These are phyloP conservation scores for Ogataea paradorogensis DNA, from an alignment of 805 yeast species.

Conservation along the genomic window DNA sequence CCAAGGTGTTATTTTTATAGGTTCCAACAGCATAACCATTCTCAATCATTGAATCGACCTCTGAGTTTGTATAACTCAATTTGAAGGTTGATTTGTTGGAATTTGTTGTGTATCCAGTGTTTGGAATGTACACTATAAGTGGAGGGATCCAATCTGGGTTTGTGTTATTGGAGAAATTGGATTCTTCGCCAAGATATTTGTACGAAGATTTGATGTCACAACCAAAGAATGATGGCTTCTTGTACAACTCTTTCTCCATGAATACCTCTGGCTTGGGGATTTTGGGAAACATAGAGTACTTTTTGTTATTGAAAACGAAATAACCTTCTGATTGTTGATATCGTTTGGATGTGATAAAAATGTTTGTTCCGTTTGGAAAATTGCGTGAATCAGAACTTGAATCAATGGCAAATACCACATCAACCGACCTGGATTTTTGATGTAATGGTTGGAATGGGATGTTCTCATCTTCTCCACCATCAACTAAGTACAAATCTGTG, in stretches of 20 bases:
- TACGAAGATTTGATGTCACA: constrained; percentile 38
- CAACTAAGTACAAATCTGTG: constrained; percentile 26
- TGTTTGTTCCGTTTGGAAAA: constrained; percentile 59
- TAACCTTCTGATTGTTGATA: constrained; percentile 15
- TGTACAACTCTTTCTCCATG: constrained; percentile 20
- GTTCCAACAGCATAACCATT: constrained; percentile 56
- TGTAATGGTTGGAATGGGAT: constrained; percentile 46
- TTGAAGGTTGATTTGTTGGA: constrained; percentile 63
- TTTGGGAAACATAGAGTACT: constrained; percentile 33
- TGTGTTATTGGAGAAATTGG: constrained; percentile 6
- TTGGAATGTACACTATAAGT: constrained; percentile 50
- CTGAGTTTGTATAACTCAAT: constrained; percentile 44
- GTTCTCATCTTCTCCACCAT: constrained; percentile 51
- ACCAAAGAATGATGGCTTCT: constrained; percentile 40
- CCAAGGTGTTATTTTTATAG: constrained; percentile 37
- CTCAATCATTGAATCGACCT: constrained; percentile 42
- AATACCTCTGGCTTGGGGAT: constrained; percentile 34
- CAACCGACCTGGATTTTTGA: constrained; percentile 35
- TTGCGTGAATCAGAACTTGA: constrained; percentile 50
- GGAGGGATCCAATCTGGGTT: constrained; percentile 43
- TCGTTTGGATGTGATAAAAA: constrained; percentile 38
- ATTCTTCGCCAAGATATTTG: constrained; percentile 12
- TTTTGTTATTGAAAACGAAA: constrained; percentile 10
- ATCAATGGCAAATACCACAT: constrained; percentile 41
- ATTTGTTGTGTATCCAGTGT: constrained; percentile 37